Evolutionary conservation across 768 basidiomycete genomes (phyloP).

Genomic region (Amanita jacksonii): DNA sequence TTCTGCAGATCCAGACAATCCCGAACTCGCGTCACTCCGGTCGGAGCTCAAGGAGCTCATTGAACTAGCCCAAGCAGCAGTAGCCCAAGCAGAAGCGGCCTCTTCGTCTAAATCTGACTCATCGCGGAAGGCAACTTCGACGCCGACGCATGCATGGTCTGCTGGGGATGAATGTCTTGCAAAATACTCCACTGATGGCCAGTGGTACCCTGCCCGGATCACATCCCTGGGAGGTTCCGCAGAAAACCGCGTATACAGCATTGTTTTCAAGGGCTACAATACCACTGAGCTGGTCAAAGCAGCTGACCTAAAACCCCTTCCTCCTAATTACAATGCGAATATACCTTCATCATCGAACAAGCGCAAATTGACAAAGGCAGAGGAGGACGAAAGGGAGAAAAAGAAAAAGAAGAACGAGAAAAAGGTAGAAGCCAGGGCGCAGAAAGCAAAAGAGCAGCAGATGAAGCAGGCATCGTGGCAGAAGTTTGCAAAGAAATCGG

Average conservation of each 20-base stretch:
- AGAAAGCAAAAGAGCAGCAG: conserved; percentile 83
- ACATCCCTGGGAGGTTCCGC: conserved; percentile 73
- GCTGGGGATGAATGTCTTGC: conserved; percentile 84
- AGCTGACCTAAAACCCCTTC: conserved; percentile 60
- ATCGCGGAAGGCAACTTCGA: conserved; percentile 44
- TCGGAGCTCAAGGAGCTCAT: conserved; percentile 80
- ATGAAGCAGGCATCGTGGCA: conserved; percentile 85
- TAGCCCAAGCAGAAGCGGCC: conserved; percentile 56
- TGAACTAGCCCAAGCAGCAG: conserved; percentile 61
- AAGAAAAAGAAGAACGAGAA: conserved; percentile 97
- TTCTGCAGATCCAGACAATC: conserved; percentile 61
- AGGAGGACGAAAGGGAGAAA: conserved; percentile 79
- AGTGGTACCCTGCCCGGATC: conserved; percentile 86
- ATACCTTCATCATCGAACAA: conserved; percentile 44
- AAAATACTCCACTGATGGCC: conserved; percentile 76
- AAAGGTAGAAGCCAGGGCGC: conserved; percentile 73
- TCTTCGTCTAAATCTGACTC: conserved; percentile 51
- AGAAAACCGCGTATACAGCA: conserved; percentile 79
- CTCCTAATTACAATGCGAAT: conserved; percentile 41
- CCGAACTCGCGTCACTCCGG: conserved; percentile 62
- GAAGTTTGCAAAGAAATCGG: conserved; percentile 90
- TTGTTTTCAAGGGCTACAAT: conserved; percentile 89
- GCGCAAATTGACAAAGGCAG: conserved; percentile 68
- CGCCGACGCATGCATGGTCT: conserved; percentile 50
- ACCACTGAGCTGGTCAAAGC: conserved; percentile 78